Evolutionary conservation across 257 asterid genomes (phyloP), one percentile per base, ranked within the genome.

Genomic region (Penstemon davidsonii): DNA sequence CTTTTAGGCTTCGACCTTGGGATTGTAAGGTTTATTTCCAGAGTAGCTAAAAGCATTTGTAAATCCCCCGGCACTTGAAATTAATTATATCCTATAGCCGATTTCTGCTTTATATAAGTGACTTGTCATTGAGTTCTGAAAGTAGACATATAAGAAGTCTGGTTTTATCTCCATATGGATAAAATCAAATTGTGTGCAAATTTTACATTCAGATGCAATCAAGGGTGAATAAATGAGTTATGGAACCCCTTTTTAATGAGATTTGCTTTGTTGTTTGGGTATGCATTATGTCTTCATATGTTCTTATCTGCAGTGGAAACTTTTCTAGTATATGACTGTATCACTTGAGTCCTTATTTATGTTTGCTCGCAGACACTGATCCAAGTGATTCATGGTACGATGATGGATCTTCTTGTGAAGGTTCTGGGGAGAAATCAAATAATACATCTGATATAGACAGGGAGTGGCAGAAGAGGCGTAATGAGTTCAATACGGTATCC

Each of bases 401-500:
- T 60, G 92, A 93, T 40, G 92, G 69, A 74, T 83, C 85, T 62
- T 55, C 77, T 13, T 7, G 65, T 42, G 84, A 80, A 69, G 78
- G 72, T 50, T 75, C 89, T 62, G 18, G 61, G 54, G 82, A 73
- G 60, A 69, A 66, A 67, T 50, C 59, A 40, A 78, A 52, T 36
- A 68, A 72, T 51, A 18, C 74, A 59, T 70, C 81, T 69, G 88
- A 84, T 55, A 73, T 86, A 82, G 92, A 89, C 73, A 88, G 95
- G 80, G 95, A 92, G 82, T 90, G 95, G 90, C 81, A 66, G 68
- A 88, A 71, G 86, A 72, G 95, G 81, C 92, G 66, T 10, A 64
- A 84, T 64, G 89, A 84, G 64, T 93, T 88, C 73, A 90, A 87
- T 68, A 90, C 94, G 77, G 98, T 92, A 88, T 72, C 75, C 78